Percentiles rank a stretch among this genome's conserved stretches.
Evolutionary conservation across 2,329 filamentous ascomycete species (phyloP).

Genomic region (Saccharata proteae): DNA sequence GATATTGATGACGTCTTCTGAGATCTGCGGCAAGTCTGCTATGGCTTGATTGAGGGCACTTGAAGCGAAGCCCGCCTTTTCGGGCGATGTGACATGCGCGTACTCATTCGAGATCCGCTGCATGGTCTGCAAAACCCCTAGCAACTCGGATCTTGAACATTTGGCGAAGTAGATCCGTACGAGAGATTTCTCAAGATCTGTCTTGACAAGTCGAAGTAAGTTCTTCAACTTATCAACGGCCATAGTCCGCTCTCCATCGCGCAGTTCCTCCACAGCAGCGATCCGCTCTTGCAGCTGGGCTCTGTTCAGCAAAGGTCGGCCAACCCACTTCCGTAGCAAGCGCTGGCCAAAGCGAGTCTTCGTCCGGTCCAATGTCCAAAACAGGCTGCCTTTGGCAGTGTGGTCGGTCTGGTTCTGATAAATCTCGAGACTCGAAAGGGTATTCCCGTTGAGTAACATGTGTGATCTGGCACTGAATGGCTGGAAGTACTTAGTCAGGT

Average conservation of each 20-base stretch:
- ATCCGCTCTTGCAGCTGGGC: slow-evolving; percentile 64
- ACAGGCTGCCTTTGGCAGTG: slow-evolving; percentile 72
- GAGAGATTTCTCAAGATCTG: slow-evolving; percentile 82
- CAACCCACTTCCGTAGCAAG: slow-evolving; percentile 87
- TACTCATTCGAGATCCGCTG: slow-evolving; percentile 74
- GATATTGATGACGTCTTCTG: slow-evolving; percentile 58
- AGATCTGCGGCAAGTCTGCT: slow-evolving; percentile 62
- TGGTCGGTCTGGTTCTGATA: slow-evolving; percentile 92
- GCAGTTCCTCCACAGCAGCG: slow-evolving; percentile 74
- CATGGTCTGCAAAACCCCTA: slow-evolving; percentile 73
- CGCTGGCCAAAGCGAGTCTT: slow-evolving; percentile 80
- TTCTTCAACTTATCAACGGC: slow-evolving; percentile 62
- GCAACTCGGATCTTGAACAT: slow-evolving; percentile 77
- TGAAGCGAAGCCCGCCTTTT: slow-evolving; percentile 62
- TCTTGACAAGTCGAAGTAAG: slow-evolving; percentile 58
- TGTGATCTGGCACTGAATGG: slow-evolving; percentile 89
- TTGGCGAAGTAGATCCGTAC: slow-evolving; percentile 97
- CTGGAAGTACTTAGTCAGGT: slow-evolving; percentile 93
- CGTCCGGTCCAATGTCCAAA: slow-evolving; percentile 92
- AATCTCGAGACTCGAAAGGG: slow-evolving; percentile 83
- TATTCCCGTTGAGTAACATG: slow-evolving; percentile 94
- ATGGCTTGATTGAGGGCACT: slow-evolving; percentile 59
- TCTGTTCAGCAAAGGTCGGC: slow-evolving; percentile 72
- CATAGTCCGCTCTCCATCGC: slow-evolving; percentile 51
- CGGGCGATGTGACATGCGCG: slow-evolving; percentile 49